phyloP scores from a whole-genome alignment of 768 basidiomycete species.

The Terana coerulea region DNA sequence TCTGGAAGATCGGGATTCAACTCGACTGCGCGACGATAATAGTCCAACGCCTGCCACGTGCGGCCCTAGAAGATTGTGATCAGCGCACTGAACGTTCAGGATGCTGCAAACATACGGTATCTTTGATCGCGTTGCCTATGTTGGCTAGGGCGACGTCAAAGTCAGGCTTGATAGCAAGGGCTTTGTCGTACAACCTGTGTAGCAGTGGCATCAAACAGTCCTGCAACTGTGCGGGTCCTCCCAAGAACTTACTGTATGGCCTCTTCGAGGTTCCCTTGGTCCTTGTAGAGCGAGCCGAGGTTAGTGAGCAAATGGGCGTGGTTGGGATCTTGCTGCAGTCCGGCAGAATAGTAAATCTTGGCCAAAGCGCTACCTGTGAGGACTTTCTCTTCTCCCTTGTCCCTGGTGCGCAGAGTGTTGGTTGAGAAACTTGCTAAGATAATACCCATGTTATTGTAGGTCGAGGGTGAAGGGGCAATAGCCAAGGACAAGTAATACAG shows the following conservation, averaged over 20 bases:
- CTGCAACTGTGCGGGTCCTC: not conserved
- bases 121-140: slow-evolving; percentile 48
- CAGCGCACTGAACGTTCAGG: not conserved
- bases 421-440: slow-evolving; percentile 36
- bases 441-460: slow-evolving; percentile 49
- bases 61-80: slow-evolving; percentile 28
- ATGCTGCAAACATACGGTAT: slow-evolving; percentile 30
- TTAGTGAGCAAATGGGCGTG: slow-evolving; percentile 51
- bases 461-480: slow-evolving; percentile 40
- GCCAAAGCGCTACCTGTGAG: slow-evolving; percentile 35
- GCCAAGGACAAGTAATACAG: slow-evolving; percentile 47
- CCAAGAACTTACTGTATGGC: slow-evolving; percentile 40
- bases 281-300: slow-evolving; percentile 47
- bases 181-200: slow-evolving; percentile 38
- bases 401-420: slow-evolving; percentile 12
- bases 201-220: too few relatives aligned
- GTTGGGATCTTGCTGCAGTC: slow-evolving; percentile 39
- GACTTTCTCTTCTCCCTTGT: slow-evolving; percentile 16
- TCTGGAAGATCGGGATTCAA: slow-evolving; percentile 42
- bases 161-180: slow-evolving; percentile 38
- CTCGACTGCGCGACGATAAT: slow-evolving; percentile 41
- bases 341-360: slow-evolving; percentile 40
- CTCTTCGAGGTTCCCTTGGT: slow-evolving; percentile 37
- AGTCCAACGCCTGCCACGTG: slow-evolving; percentile 40
- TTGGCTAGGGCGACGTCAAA: slow-evolving; percentile 51